Conservation (phyloP, 495 filamentous ascomycete species). For the Podospora bellae-mahoneyi region DNA sequence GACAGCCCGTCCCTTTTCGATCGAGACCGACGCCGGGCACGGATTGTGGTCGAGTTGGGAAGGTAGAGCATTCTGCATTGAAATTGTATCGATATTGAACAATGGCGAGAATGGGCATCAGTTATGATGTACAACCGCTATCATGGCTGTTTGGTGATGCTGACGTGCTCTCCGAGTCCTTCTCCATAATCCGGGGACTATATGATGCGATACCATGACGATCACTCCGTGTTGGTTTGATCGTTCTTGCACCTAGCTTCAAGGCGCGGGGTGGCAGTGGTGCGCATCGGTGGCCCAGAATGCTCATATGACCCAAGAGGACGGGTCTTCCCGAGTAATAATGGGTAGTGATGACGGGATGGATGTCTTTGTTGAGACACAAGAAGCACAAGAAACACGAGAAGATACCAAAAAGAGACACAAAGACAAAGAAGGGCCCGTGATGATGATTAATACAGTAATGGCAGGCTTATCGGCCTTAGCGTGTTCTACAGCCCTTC, state of each 20-base stretch:
- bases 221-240: slow-evolving; percentile 13
- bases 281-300: neutral
- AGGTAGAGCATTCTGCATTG: neutral
- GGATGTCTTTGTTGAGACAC: neutral
- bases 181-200: neutral
- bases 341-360: neutral
- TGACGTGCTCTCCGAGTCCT: no score
- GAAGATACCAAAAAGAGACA: no score
- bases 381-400: no score
- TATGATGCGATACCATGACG: neutral
- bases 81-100: neutral
- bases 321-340: neutral
- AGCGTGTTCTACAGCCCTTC: slow-evolving; percentile 38
- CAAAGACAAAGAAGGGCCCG: neutral
- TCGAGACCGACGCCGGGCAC: neutral
- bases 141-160: no score
- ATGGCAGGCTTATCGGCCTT: slow-evolving; percentile 3
- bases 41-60: neutral
- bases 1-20: neutral
- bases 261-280: neutral
- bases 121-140: no score
- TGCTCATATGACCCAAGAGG: slow-evolving; percentile 2
- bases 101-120: no score
- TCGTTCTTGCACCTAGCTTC: neutral
- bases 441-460: neutral